Evolutionary conservation across 345 rosid species (phyloP).

Genomic region (Salix suchowensis): DNA sequence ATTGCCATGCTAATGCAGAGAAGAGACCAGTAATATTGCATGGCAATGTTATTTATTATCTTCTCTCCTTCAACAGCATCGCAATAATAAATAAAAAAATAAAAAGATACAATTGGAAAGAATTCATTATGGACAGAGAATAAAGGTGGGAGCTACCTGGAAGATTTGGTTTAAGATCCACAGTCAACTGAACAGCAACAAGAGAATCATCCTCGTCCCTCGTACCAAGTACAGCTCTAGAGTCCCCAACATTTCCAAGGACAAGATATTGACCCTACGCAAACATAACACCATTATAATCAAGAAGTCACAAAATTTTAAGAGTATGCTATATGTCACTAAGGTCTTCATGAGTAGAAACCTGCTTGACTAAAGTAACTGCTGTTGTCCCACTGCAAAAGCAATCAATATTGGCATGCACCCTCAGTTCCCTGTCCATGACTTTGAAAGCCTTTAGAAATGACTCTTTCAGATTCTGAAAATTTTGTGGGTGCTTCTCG

Average conservation of each 20-base stretch:
- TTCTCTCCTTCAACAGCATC: neutral
- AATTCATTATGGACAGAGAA: neutral
- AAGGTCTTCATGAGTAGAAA: constrained; percentile 20
- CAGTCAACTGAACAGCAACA: constrained; percentile 84
- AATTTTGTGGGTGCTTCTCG: constrained; percentile 51
- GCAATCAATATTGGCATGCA: constrained; percentile 70
- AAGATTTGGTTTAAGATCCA: constrained; percentile 96
- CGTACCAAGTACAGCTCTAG: constrained; percentile 86
- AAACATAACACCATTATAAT: constrained; percentile 9
- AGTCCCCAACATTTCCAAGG: constrained; percentile 90
- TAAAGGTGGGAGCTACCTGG: constrained; percentile 54
- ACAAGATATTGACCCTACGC: constrained; percentile 70
- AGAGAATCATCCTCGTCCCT: constrained; percentile 62
- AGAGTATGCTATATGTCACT: neutral
- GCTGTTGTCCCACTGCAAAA: constrained; percentile 99
- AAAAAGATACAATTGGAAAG: neutral
- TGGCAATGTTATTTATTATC: no score
- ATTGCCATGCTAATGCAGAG: no score
- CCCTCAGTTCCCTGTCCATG: constrained; percentile 89
- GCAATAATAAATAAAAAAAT: neutral
- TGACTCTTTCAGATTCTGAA: constrained; percentile 63
- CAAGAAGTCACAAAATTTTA: constrained; percentile 6
- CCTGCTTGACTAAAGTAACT: constrained; percentile 92
- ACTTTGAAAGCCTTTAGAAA: constrained; percentile 87
- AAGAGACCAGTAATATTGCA: no score